Conservation (phyloP, 306 rosid species). For the Inga leiocalycina region DNA sequence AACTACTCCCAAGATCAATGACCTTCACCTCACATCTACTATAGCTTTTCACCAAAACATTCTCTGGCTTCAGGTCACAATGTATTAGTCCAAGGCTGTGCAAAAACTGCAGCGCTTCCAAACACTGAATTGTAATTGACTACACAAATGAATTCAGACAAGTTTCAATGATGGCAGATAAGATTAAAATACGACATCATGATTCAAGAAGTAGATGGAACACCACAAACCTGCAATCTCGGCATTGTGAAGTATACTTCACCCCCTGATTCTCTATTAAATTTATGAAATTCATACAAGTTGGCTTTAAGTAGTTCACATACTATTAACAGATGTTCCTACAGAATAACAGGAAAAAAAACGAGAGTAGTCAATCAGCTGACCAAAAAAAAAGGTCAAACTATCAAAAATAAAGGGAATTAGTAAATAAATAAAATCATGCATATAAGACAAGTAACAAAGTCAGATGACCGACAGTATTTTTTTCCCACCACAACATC, state of each 20-base stretch:
- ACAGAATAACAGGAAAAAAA: constrained; percentile 36
- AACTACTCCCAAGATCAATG: constrained; percentile 99
- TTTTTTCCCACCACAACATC: constrained; percentile 29
- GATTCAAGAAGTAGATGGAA: constrained; percentile 18
- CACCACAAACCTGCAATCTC: constrained; percentile 84
- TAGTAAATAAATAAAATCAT: background rate
- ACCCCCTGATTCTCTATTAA: constrained; percentile 97
- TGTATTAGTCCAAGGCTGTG: constrained; percentile 96
- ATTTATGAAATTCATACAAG: constrained; percentile 93
- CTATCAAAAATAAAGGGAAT: background rate
- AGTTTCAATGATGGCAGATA: constrained; percentile 28
- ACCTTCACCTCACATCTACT: constrained; percentile 99
- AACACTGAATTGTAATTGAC: constrained; percentile 98
- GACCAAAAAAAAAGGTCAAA: background rate
- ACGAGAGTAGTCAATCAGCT: constrained; percentile 6
- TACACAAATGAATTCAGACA: constrained; percentile 45
- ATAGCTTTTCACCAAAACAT: constrained; percentile 96
- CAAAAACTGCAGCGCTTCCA: constrained; percentile 90
- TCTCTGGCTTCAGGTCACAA: constrained; percentile 98
- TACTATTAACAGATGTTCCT: constrained; percentile 98
- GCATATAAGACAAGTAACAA: background rate
- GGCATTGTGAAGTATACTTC: constrained; percentile 99
- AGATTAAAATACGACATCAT: constrained; percentile 27
- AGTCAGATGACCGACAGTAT: background rate
- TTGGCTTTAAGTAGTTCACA: constrained; percentile 99